Evolutionary conservation across 768 basidiomycete genomes (phyloP).

Genomic region (Tylopilus intermedius): DNA sequence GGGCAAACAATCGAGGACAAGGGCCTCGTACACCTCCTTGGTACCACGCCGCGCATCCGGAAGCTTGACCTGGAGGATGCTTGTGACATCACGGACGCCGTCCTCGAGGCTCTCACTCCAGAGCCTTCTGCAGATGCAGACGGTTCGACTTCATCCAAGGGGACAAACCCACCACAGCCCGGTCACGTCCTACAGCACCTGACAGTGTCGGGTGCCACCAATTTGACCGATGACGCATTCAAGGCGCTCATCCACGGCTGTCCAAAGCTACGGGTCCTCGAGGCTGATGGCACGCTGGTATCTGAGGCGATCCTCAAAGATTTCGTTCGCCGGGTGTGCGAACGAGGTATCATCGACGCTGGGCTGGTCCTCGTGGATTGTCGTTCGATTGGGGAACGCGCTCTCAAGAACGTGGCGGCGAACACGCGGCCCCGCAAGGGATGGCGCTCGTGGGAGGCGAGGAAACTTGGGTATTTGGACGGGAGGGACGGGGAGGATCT

Average conservation of each 20-base stretch:
- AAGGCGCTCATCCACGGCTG: constrained; percentile 61
- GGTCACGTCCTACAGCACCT: constrained; percentile 72
- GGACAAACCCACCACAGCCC: constrained; percentile 38
- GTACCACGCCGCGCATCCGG: constrained; percentile 65
- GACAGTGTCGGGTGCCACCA: constrained; percentile 60
- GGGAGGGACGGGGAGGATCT: constrained; percentile 61
- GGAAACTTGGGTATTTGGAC: constrained; percentile 67
- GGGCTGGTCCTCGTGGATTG: constrained; percentile 72
- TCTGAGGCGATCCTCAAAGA: constrained; percentile 55
- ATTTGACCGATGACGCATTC: constrained; percentile 62
- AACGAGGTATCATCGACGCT: constrained; percentile 47
- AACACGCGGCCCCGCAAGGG: constrained; percentile 66
- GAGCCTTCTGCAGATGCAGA: constrained; percentile 5
- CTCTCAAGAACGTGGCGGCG: constrained; percentile 55
- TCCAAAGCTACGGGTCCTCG: constrained; percentile 56
- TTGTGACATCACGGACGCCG: constrained; percentile 61
- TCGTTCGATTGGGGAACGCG: constrained; percentile 56
- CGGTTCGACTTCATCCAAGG: constrained; percentile 7
- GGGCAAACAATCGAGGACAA: constrained; percentile 63
- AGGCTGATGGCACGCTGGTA: constrained; percentile 78
- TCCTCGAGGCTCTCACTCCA: constrained; percentile 65
- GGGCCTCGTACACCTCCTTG: constrained; percentile 68
- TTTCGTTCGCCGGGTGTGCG: constrained; percentile 55
- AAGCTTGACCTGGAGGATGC: constrained; percentile 87
- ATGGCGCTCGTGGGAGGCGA: constrained; percentile 70